A percentile compares a stretch with the other conserved stretches of the same genome.
Evolutionary conservation across 176 grass and related monocot species (phyloP).

Genomic region (Olyra latifolia): DNA sequence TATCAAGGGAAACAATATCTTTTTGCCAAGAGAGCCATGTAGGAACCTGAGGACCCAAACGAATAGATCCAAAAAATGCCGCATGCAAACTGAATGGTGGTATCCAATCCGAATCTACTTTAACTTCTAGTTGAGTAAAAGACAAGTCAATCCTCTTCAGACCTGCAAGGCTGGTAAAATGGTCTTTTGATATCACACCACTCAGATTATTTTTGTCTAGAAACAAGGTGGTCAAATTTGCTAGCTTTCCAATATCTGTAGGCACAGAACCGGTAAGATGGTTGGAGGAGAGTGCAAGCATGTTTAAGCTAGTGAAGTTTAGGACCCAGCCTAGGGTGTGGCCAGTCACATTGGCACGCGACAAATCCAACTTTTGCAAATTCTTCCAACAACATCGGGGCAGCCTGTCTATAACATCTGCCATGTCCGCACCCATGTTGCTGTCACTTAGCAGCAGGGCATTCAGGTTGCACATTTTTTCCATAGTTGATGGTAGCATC

Average conservation of each 20-base stretch:
- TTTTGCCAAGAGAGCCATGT: neutral
- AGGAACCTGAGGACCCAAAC: neutral
- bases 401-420: neutral
- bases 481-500: neutral
- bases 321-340: neutral
- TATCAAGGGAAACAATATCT: neutral
- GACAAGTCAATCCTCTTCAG: neutral
- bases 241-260: neutral
- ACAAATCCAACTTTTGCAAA: neutral
- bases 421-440: neutral
- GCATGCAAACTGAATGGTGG: fast-evolving
- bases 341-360: slow-evolving; percentile 5
- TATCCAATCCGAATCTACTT: neutral
- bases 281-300: slow-evolving; percentile 28
- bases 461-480: slow-evolving; percentile 4
- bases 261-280: slow-evolving; percentile 20
- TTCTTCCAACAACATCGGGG: neutral
- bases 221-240: neutral
- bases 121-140: neutral
- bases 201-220: neutral
- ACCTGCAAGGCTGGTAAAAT: neutral
- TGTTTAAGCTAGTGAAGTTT: neutral
- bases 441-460: neutral
- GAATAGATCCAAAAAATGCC: neutral
- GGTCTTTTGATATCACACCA: neutral